phyloP scores from a whole-genome alignment of 164 flowering plant species.

The Dillenia suffruticosa region DNA sequence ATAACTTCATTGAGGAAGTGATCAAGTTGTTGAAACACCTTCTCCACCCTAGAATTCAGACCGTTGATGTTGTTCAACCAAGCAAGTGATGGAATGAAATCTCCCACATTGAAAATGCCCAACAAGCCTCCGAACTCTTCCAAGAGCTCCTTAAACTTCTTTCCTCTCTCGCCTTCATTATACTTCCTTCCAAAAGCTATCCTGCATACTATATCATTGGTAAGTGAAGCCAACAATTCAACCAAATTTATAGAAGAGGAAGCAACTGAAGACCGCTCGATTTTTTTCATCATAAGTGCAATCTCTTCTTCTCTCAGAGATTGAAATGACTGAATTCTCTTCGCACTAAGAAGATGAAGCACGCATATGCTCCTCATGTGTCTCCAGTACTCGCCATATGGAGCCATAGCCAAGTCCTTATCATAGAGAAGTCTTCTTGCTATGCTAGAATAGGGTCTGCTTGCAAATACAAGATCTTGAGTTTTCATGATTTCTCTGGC shows the following conservation, averaged over 20 bases:
- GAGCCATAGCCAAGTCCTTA: constrained; percentile 10
- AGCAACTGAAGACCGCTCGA: background rate
- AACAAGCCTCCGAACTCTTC: constrained; percentile 5
- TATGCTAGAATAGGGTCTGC: constrained; percentile 7
- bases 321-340: constrained; percentile 4
- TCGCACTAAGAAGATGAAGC: constrained; percentile 8
- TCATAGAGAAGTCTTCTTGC: constrained; percentile 7
- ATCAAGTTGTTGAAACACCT: constrained; percentile 12
- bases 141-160: constrained; percentile 8
- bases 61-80: constrained; percentile 24
- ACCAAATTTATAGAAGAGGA: background rate
- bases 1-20: constrained; percentile 19
- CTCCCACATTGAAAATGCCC: constrained; percentile 17
- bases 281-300: constrained; percentile 2
- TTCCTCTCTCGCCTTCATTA: constrained; percentile 7
- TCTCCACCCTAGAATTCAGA: constrained; percentile 13
- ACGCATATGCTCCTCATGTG: constrained; percentile 10
- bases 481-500: constrained; percentile 23
- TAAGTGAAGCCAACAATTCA: constrained; percentile 1
- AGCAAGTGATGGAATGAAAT: constrained; percentile 18
- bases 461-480: constrained; percentile 16
- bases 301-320: constrained; percentile 15
- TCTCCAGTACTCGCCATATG: constrained; percentile 13
- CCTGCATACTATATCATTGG: constrained; percentile 5
- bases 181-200: constrained; percentile 15